Percentiles rank a stretch among this genome's conserved stretches.
These are phyloP conservation scores for Paracorniculantispora psalliotae DNA, from an alignment of 2,329 filamentous ascomycete genomes.

Conservation along the genomic window DNA sequence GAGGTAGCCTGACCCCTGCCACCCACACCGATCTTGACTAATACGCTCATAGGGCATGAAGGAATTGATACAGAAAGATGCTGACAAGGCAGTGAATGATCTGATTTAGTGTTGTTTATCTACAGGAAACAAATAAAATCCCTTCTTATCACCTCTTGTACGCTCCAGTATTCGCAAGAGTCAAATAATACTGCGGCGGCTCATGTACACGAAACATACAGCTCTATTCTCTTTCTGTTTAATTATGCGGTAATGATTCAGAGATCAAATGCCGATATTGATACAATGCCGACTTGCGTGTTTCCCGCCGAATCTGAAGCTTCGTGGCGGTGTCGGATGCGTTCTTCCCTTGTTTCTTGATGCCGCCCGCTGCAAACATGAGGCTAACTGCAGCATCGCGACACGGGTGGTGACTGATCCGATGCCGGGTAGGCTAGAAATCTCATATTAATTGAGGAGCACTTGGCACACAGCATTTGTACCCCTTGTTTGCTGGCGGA, in stretches of 20 bases:
- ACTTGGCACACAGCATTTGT: neutral
- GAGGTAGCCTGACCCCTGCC: slow-evolving; percentile 53
- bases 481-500: neutral
- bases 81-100: slow-evolving; percentile 86
- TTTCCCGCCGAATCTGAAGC: neutral
- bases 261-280: neutral
- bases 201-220: neutral
- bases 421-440: neutral
- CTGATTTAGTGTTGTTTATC: slow-evolving; percentile 53
- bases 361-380: neutral
- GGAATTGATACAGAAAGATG: slow-evolving; percentile 87
- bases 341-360: neutral
- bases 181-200: neutral
- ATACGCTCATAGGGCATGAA: slow-evolving; percentile 70
- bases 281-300: neutral
- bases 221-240: neutral
- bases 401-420: neutral
- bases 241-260: neutral
- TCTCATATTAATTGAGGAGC: neutral
- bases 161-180: neutral
- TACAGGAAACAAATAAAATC: neutral
- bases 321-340: neutral
- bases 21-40: neutral
- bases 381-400: neutral
- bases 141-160: neutral